Percentiles rank a stretch among this genome's conserved stretches.
Conservation (phyloP, 129 eudicot species). For the Pittosporum tobira region DNA sequence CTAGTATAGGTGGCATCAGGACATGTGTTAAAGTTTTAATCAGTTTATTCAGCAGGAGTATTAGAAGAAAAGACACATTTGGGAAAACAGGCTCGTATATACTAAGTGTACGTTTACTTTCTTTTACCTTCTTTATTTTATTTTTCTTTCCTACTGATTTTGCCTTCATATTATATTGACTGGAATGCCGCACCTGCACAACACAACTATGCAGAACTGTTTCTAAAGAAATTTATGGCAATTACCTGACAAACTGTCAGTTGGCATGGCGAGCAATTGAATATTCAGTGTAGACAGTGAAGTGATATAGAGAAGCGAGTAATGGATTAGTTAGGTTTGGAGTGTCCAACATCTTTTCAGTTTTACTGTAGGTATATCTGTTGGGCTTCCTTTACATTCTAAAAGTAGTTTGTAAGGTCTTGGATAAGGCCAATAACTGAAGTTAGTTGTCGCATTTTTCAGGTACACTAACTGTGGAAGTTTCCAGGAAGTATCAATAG, state of each 20-base stretch:
- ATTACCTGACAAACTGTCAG: background rate
- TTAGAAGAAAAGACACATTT: background rate
- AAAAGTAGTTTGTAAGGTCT: background rate
- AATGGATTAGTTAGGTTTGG: background rate
- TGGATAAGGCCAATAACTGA: background rate
- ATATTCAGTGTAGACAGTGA: too few species aligned
- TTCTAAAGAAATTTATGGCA: background rate
- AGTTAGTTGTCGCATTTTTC: slow-evolving; percentile 4
- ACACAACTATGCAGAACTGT: background rate
- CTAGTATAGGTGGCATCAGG: background rate
- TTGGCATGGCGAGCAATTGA: too few species aligned
- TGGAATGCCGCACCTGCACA: background rate
- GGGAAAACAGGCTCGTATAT: background rate
- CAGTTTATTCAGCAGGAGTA: background rate
- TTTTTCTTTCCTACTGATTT: background rate
- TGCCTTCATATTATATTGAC: background rate
- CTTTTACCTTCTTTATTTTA: background rate
- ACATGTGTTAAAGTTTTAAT: background rate
- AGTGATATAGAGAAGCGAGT: too few species aligned
- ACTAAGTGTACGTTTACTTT: background rate
- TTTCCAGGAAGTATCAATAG: slow-evolving; percentile 4
- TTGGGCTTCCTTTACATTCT: slow-evolving; percentile 2
- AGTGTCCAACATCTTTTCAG: background rate
- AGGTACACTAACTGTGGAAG: slow-evolving; percentile 11
- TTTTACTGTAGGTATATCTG: background rate